Percentiles rank a stretch among this genome's conserved stretches.
Conservation (phyloP, 2,329 filamentous ascomycete species). For the Diaporthe citrichinensis region DNA sequence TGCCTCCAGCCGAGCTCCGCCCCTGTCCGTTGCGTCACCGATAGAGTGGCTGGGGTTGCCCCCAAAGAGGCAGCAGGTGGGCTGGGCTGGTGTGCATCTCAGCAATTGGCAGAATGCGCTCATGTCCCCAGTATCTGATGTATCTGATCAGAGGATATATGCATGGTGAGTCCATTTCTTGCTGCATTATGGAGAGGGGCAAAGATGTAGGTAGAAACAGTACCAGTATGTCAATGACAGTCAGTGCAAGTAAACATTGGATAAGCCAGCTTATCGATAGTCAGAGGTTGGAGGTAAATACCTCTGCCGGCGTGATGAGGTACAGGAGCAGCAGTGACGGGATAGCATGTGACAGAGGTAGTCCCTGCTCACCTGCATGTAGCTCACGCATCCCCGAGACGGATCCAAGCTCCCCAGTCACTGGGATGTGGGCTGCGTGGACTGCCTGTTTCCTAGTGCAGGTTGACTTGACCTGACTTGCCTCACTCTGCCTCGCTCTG, state of each 20-base stretch:
- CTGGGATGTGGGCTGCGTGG: neutral
- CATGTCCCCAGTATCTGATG: neutral
- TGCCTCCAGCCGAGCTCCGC: constrained; percentile 20
- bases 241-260: neutral
- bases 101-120: neutral
- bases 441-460: constrained; percentile 26
- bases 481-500: neutral
- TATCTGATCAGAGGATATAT: neutral
- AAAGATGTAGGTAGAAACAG: neutral
- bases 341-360: constrained; percentile 28
- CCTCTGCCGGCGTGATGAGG: neutral
- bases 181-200: neutral
- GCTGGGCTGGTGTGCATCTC: neutral
- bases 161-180: neutral
- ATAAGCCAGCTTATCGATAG: constrained; percentile 26
- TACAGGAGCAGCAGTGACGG: neutral
- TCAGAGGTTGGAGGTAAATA: neutral
- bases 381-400: neutral
- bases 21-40: constrained; percentile 32
- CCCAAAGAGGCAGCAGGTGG: constrained; percentile 7
- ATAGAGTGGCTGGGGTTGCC: constrained; percentile 28
- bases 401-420: constrained; percentile 19
- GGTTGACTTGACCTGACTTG: constrained; percentile 1
- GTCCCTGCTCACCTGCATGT: neutral
- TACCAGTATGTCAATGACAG: neutral